Evolutionary conservation across 371 early-diverging fungal species (phyloP), one percentile per base, ranked within the genome.

Genomic region (Mortierella polycephala): DNA sequence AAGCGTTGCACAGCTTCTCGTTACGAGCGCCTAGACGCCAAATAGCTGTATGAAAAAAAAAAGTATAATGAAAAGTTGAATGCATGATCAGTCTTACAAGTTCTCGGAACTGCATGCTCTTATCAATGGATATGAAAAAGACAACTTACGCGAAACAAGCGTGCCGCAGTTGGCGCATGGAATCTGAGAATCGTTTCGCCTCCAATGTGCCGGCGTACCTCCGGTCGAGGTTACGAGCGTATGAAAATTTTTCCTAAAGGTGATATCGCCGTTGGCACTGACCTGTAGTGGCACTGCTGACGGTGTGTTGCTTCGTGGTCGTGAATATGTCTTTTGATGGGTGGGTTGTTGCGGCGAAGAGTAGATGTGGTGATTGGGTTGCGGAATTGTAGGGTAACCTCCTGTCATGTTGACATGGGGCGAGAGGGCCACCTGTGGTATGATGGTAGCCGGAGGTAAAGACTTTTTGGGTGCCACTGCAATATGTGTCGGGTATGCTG

Each of bases 401-500:
- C 77, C 77, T 10, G 77, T 77, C 72, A 71, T 71, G 49, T 77
- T 77, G 52, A 71, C 18, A 42, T 71, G 72, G n/a, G 71, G 77
- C 21, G 77, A 77, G 39, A 77, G 47, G 7, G 60, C 72, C 2
- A 77, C 77, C 18, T 67, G 68, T 42, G 77, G 77, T 16, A 68
- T 68, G 13, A 77, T 60, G 12, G 70, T 57, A 7, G 66, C 49
- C 12, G 75, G 65, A 45, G 55, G 54, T 39, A 53, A 39, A 7
- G 55, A 14, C 60, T 63, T 65, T 57, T 54, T 47, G 46, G 61
- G 62, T 3, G 55, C 75, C 40, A 70, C 60, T 13, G 70, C 67
- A 20, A 61, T 66, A 20, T 70, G 70, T 18, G 41, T 16, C 7
- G 70, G 70, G 16, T 54, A 59, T 53, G 44, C 57, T 13, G 71